Evolutionary conservation across 2,329 filamentous ascomycete species (phyloP).

Genomic region (Ophiosphaerella korrae): DNA sequence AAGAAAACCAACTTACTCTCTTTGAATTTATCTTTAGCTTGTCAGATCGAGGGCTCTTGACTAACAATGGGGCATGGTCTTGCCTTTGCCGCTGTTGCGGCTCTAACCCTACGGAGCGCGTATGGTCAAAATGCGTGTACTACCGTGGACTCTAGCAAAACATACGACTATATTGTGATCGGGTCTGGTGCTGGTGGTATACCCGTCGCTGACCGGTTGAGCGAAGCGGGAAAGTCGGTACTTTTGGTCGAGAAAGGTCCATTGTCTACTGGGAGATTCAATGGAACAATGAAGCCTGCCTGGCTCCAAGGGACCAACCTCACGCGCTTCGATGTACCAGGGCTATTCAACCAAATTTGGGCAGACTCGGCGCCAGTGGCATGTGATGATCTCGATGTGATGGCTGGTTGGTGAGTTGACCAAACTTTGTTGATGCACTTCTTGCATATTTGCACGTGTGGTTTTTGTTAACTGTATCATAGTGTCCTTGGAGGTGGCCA

Average conservation of each 20-base stretch:
- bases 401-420: conserved; percentile 62
- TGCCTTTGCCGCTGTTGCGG: conserved; percentile 10
- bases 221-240: conserved; percentile 65
- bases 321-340: conserved; percentile 72
- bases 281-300: conserved; percentile 61
- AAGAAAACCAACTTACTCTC: no score
- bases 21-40: no score
- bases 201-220: conserved; percentile 61
- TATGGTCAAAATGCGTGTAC: conserved; percentile 19
- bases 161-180: conserved; percentile 66
- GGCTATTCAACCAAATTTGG: conserved; percentile 72
- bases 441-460: neutral
- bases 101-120: conserved; percentile 8
- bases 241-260: conserved; percentile 56
- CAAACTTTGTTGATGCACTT: neutral
- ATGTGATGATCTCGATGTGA: conserved; percentile 70
- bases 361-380: conserved; percentile 63
- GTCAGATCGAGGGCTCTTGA: no score
- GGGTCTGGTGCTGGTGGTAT: conserved; percentile 66
- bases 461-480: neutral
- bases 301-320: conserved; percentile 68
- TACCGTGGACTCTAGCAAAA: conserved; percentile 37
- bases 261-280: conserved; percentile 64
- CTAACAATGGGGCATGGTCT: neutral
- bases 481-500: conserved; percentile 67